phyloP scores from a whole-genome alignment of 129 eudicot genomes.

The Helichrysum umbraculigerum region DNA sequence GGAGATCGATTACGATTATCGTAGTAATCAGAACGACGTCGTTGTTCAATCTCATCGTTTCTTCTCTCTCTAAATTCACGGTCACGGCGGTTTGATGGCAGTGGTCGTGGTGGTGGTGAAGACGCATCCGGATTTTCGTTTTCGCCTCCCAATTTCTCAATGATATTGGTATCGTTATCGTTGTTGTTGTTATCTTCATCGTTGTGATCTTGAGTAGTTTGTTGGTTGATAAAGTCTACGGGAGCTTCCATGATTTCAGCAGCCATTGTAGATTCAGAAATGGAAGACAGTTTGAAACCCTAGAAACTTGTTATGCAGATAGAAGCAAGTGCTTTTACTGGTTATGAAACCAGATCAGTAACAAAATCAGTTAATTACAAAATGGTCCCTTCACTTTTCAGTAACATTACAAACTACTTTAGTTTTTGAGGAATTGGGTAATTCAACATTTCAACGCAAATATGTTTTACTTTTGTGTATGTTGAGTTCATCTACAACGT shows the following conservation, averaged over 20 bases:
- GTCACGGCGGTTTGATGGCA: conserved; percentile 56
- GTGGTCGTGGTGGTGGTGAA: conserved; percentile 49
- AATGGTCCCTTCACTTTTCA: too few species aligned
- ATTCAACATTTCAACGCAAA: too few species aligned
- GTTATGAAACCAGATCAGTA: too few species aligned
- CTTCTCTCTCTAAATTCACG: conserved; percentile 77
- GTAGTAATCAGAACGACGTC: conserved; percentile 62
- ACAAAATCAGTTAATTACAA: too few species aligned
- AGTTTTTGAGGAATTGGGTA: too few species aligned
- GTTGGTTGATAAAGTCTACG: background rate
- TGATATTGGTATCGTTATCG: background rate
- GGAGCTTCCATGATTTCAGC: background rate
- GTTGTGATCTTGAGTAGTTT: background rate
- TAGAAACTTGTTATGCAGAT: too few species aligned
- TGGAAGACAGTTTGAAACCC: background rate
- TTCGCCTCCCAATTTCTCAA: background rate
- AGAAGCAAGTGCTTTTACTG: too few species aligned
- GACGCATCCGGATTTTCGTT: conserved; percentile 42
- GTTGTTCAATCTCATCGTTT: conserved; percentile 66
- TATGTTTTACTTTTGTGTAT: too few species aligned
- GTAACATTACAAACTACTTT: too few species aligned
- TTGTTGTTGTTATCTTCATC: background rate
- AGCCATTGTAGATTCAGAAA: background rate
- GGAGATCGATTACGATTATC: conserved; percentile 80
- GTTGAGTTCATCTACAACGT: too few species aligned